These are phyloP conservation scores for Kazachstania martiniae DNA, from an alignment of 805 yeast species.

Conservation along the genomic window DNA sequence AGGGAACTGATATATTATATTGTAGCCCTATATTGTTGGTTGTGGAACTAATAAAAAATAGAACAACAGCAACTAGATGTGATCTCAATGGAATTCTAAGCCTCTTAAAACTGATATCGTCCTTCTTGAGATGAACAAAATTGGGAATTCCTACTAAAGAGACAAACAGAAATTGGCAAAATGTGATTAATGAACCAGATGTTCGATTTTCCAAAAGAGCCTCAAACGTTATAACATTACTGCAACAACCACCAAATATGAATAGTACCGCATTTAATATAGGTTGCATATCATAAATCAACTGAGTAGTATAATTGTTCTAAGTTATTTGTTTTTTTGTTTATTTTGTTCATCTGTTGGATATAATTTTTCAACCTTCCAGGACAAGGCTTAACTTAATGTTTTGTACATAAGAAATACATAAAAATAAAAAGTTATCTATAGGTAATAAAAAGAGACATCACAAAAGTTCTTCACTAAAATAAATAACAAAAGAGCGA, in stretches of 20 bases:
- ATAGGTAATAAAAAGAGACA: too few species aligned
- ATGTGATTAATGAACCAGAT: conserved; percentile 39
- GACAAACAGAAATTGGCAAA: conserved; percentile 45
- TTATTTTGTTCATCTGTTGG: too few species aligned
- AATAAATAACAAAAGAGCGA: too few species aligned
- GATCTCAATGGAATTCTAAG: conserved; percentile 33
- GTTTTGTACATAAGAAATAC: too few species aligned
- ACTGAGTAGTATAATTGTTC: too few species aligned
- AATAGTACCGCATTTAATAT: conserved; percentile 22
- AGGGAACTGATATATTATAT: conserved; percentile 49
- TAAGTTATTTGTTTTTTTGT: too few species aligned
- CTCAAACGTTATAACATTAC: conserved; percentile 57
- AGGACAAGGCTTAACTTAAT: too few species aligned
- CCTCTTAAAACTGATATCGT: conserved; percentile 25
- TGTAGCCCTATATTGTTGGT: conserved; percentile 50
- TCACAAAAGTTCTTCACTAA: too few species aligned
- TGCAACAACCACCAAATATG: conserved; percentile 66
- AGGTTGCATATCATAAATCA: too few species aligned
- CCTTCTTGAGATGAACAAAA: conserved; percentile 25
- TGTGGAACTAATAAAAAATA: conserved; percentile 41
- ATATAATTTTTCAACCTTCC: too few species aligned
- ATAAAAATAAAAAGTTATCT: too few species aligned
- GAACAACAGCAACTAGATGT: conserved; percentile 36
- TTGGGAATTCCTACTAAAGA: conserved; percentile 33
- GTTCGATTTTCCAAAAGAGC: conserved; percentile 29